phyloP scores from a whole-genome alignment of 495 filamentous ascomycete genomes.

The Darksidea phi region DNA sequence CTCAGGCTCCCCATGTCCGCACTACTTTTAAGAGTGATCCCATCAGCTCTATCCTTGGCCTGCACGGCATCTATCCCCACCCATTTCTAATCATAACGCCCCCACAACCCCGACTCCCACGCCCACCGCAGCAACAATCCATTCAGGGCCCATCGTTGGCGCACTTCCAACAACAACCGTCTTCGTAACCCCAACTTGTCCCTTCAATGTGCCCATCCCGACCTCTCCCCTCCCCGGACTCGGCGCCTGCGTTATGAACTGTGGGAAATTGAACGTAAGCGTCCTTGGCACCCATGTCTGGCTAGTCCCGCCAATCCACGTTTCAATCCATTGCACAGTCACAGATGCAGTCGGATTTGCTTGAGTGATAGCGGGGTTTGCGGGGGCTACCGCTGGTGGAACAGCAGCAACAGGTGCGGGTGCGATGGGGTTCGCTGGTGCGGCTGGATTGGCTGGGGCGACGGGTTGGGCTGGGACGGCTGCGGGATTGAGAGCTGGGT shows the following conservation, averaged over 20 bases:
- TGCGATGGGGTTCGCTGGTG: not conserved
- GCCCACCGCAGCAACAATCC: slow-evolving; percentile 18
- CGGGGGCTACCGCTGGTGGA: not conserved
- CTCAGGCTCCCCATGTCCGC: too few species aligned
- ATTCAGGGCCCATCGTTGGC: slow-evolving; percentile 4
- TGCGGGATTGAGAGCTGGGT: not conserved
- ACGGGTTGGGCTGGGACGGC: not conserved
- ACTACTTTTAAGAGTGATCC: too few species aligned
- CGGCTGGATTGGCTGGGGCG: not conserved
- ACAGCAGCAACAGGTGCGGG: not conserved
- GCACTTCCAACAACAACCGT: slow-evolving; percentile 23
- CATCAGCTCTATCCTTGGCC: not conserved
- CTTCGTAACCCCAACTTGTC: slow-evolving; percentile 31
- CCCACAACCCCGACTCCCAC: slow-evolving; percentile 16
- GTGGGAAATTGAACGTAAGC: slow-evolving; percentile 29
- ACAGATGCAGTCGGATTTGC: slow-evolving; percentile 4
- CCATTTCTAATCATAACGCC: slow-evolving; percentile 2
- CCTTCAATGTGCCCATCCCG: slow-evolving; percentile 38
- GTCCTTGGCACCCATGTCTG: slow-evolving; percentile 35
- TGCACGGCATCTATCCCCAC: not conserved
- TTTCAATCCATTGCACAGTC: slow-evolving; percentile 34
- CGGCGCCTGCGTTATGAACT: slow-evolving; percentile 25
- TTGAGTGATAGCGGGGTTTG: not conserved
- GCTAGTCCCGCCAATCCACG: slow-evolving; percentile 19
- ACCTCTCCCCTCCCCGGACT: slow-evolving; percentile 28